These are phyloP conservation scores for Phoenix roebelenii DNA, from an alignment of 176 grass and related monocot species.

Conservation along the genomic window DNA sequence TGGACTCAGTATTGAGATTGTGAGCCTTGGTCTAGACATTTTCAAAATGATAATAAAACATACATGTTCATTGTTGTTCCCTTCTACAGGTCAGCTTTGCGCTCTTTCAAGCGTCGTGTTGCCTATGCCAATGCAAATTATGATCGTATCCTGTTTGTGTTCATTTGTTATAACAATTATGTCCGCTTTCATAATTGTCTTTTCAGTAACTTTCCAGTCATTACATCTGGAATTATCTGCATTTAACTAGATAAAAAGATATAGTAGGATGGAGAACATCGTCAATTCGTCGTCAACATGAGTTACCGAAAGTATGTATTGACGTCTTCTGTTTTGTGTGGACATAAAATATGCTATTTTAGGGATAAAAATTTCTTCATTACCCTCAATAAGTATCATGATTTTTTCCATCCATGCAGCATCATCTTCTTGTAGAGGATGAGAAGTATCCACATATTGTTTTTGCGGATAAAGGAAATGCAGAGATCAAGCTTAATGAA, in stretches of 20 bases:
- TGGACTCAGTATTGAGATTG: constrained; percentile 59
- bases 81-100: constrained; percentile 63
- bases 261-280: constrained; percentile 95
- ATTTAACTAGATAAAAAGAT: constrained; percentile 67
- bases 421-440: constrained; percentile 33
- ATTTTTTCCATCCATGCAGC: constrained; percentile 21
- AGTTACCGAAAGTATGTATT: constrained; percentile 65
- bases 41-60: no score
- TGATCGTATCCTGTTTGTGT: constrained; percentile 76
- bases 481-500: constrained; percentile 20
- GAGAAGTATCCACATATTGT: constrained; percentile 82
- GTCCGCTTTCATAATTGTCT: background rate
- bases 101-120: constrained; percentile 69
- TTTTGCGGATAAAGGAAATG: constrained; percentile 48
- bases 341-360: constrained; percentile 2
- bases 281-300: constrained; percentile 64
- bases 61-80: constrained; percentile 5
- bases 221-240: background rate
- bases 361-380: background rate
- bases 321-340: constrained; percentile 17
- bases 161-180: background rate
- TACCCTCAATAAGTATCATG: constrained; percentile 12
- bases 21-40: background rate
- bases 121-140: constrained; percentile 86
- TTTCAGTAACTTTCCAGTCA: background rate